A percentile compares a stretch with the other conserved stretches of the same genome.
Evolutionary conservation across 2,329 filamentous ascomycete species (phyloP).

Genomic region (Coniochaeta sp.): DNA sequence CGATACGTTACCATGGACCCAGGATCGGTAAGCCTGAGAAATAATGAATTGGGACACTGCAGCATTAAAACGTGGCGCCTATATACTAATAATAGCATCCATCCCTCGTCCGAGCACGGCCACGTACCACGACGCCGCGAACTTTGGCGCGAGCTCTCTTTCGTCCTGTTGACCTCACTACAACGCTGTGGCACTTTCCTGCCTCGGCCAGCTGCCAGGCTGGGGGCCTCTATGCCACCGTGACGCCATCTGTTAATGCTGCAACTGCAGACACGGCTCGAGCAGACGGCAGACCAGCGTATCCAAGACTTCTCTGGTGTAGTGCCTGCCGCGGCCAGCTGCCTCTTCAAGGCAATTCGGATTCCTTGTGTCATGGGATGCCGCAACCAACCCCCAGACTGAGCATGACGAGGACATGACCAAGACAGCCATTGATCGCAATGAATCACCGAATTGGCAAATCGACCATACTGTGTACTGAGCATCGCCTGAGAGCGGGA

Average conservation of each 20-base stretch:
- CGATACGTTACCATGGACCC: conserved; percentile 20
- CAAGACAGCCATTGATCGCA: conserved; percentile 12
- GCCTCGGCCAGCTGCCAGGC: conserved; percentile 2
- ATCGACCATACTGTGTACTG: background rate
- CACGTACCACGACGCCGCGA: conserved; percentile 13
- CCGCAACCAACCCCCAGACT: background rate
- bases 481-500: background rate
- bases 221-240: background rate
- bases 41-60: conserved; percentile 21
- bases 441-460: background rate
- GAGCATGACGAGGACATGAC: conserved; percentile 20
- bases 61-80: conserved; percentile 21
- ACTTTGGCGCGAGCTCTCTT: background rate
- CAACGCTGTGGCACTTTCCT: background rate
- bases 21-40: conserved; percentile 21
- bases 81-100: conserved; percentile 24
- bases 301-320: background rate
- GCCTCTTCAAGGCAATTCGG: conserved; percentile 9
- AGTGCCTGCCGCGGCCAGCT: conserved; percentile 9
- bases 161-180: background rate
- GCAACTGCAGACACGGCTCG: background rate
- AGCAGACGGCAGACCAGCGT: background rate
- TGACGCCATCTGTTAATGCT: background rate
- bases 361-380: background rate
- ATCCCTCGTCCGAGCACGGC: conserved; percentile 6